Conservation (phyloP, 441 rosid species). For the Bocquillonia castaneifolia region DNA sequence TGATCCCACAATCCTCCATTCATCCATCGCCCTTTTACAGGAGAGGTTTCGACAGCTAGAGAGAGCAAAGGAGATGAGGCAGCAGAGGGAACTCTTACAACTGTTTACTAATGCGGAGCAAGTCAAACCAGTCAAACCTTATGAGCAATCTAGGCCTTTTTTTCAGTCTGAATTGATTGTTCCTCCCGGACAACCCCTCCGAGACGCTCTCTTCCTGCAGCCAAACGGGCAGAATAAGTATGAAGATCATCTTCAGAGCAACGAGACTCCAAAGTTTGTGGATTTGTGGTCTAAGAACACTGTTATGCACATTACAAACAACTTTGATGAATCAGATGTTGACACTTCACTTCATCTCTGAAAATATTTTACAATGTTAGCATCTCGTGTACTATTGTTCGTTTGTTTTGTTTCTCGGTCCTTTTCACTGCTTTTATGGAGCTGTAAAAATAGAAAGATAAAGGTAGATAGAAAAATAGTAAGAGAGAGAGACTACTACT, state of each 20-base stretch:
- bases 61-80: slow-evolving; percentile 42
- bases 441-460: slow-evolving; percentile 26
- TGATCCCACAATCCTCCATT: slow-evolving; percentile 21
- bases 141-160: slow-evolving; percentile 22
- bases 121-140: slow-evolving; percentile 19
- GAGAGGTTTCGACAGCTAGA: slow-evolving; percentile 45
- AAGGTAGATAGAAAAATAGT: slow-evolving; percentile 3
- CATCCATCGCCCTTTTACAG: slow-evolving; percentile 40
- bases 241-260: slow-evolving; percentile 19
- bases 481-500: slow-evolving; percentile 27
- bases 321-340: slow-evolving; percentile 38
- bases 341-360: slow-evolving; percentile 50
- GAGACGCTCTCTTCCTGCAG: slow-evolving; percentile 16
- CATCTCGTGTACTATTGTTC: slow-evolving; percentile 17
- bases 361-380: slow-evolving; percentile 30
- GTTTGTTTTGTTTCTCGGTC: slow-evolving; percentile 23
- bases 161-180: slow-evolving; percentile 27
- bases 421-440: slow-evolving; percentile 20
- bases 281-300: slow-evolving; percentile 26
- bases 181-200: slow-evolving; percentile 22
- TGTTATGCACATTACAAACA: slow-evolving; percentile 20
- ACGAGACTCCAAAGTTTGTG: slow-evolving; percentile 23
- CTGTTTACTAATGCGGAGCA: slow-evolving; percentile 26
- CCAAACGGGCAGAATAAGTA: slow-evolving; percentile 22
- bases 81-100: slow-evolving; percentile 31